phyloP scores from a whole-genome alignment of 345 rosid species.

The Citrus sp. region DNA sequence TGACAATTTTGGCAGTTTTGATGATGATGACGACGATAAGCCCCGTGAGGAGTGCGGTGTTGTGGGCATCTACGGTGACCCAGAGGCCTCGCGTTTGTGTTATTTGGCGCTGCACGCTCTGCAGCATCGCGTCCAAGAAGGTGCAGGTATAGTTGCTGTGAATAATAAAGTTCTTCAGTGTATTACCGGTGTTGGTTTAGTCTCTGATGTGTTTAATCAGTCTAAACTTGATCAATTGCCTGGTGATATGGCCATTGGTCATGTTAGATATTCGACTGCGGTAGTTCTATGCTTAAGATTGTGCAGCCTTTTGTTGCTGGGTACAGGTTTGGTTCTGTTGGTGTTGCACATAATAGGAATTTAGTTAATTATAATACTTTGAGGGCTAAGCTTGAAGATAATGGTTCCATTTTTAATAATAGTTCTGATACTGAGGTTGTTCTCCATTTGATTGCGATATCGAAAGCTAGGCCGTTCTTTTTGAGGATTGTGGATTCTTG shows the following conservation, averaged over 20 bases:
- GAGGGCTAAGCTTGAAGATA: constrained; percentile 77
- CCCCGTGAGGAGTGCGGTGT: too few relatives aligned
- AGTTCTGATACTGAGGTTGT: constrained; percentile 97
- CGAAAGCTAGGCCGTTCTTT: constrained; percentile 86
- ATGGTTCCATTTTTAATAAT: constrained; percentile 88
- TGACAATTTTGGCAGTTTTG: too few relatives aligned
- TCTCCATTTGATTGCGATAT: constrained; percentile 86
- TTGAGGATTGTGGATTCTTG: constrained; percentile 90
- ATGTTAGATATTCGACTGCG: constrained; percentile 94
- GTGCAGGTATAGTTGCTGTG: too few relatives aligned
- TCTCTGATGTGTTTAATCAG: too few relatives aligned
- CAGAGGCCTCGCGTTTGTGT: too few relatives aligned
- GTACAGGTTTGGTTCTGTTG: constrained; percentile 81
- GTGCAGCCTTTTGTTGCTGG: constrained; percentile 99
- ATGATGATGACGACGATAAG: too few relatives aligned
- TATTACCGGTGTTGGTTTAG: too few relatives aligned
- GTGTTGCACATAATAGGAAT: constrained; percentile 95
- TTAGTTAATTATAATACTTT: constrained; percentile 69
- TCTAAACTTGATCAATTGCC: constrained; percentile 81
- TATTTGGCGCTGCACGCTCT: too few relatives aligned
- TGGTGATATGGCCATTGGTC: constrained; percentile 88
- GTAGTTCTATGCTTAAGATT: constrained; percentile 62
- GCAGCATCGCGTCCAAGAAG: too few relatives aligned
- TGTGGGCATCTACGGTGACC: too few relatives aligned
- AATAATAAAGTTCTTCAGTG: too few relatives aligned